A percentile compares a stretch with the other conserved stretches of the same genome.
Evolutionary conservation across 768 basidiomycete genomes (phyloP).

Genomic region (Rhodocollybia butyracea): DNA sequence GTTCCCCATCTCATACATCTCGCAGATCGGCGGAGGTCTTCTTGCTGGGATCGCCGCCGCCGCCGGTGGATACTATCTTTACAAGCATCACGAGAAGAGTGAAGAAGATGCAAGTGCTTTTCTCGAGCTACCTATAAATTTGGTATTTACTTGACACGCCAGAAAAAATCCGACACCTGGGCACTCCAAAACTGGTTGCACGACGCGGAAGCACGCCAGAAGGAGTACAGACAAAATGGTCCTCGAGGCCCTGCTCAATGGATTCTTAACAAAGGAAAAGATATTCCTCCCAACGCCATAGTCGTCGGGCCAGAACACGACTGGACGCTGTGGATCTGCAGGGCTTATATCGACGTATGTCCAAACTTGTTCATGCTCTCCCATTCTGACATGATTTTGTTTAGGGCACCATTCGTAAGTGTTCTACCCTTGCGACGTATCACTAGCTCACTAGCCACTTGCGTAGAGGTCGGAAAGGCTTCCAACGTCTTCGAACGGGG

Average conservation of each 20-base stretch:
- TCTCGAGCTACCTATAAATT: background rate
- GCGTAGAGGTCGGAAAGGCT: conserved; percentile 65
- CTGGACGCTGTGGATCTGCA: conserved; percentile 52
- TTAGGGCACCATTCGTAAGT: conserved; percentile 54
- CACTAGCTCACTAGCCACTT: background rate
- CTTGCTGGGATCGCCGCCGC: conserved; percentile 49
- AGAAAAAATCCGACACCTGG: conserved; percentile 54
- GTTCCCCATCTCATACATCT: conserved; percentile 6
- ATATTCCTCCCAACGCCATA: conserved; percentile 59
- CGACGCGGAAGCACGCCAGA: conserved; percentile 54
- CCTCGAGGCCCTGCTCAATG: conserved; percentile 52
- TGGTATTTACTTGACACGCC: background rate
- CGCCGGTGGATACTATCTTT: conserved; percentile 49
- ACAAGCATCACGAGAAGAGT: conserved; percentile 53
- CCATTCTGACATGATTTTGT: background rate
- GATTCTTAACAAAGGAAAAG: conserved; percentile 56
- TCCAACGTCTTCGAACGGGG: conserved; percentile 56
- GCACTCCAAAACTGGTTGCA: conserved; percentile 49
- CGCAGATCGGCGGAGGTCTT: conserved; percentile 64
- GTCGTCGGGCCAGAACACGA: conserved; percentile 52
- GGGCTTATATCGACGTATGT: conserved; percentile 57
- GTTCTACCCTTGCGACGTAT: background rate
- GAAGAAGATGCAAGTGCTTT: conserved; percentile 47
- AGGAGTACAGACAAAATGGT: conserved; percentile 40
- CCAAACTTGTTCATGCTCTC: background rate